Conservation (phyloP, 2,329 filamentous ascomycete species). For the Scedosporium minutisporum region DNA sequence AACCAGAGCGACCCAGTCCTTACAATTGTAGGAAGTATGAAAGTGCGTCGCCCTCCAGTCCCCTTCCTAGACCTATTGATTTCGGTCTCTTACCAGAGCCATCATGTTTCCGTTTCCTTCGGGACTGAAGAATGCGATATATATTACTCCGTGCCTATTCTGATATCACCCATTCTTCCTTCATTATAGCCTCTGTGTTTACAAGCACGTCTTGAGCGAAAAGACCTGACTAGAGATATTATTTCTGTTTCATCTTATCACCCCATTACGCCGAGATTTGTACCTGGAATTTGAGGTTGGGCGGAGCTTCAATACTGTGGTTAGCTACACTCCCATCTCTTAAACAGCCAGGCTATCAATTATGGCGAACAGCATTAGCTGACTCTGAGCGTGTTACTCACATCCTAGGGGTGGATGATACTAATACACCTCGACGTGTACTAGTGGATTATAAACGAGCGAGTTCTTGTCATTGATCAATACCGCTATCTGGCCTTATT, state of each 20-base stretch:
- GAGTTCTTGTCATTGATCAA: no score
- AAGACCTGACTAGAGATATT: not conserved
- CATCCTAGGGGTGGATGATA: no score
- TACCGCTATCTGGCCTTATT: no score
- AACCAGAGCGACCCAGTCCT: no score
- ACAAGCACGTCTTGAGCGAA: not conserved
- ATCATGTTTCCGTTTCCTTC: not conserved
- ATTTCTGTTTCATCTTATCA: not conserved
- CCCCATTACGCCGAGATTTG: not conserved
- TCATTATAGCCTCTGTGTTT: conserved; percentile 1
- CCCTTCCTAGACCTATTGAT: not conserved
- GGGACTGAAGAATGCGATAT: not conserved
- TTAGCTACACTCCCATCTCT: not conserved
- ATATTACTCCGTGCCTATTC: conserved; percentile 3
- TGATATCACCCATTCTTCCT: conserved; percentile 1
- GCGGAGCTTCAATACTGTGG: not conserved
- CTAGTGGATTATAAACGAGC: no score
- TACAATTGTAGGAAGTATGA: no score
- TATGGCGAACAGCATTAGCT: no score
- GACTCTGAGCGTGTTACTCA: no score
- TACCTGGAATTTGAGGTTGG: not conserved
- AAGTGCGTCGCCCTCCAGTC: no score
- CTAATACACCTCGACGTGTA: no score
- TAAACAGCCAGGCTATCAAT: not conserved
- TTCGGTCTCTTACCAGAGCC: not conserved